These are phyloP conservation scores for Astrocystis sublimbata DNA, from an alignment of 495 filamentous ascomycete species.

Conservation along the genomic window DNA sequence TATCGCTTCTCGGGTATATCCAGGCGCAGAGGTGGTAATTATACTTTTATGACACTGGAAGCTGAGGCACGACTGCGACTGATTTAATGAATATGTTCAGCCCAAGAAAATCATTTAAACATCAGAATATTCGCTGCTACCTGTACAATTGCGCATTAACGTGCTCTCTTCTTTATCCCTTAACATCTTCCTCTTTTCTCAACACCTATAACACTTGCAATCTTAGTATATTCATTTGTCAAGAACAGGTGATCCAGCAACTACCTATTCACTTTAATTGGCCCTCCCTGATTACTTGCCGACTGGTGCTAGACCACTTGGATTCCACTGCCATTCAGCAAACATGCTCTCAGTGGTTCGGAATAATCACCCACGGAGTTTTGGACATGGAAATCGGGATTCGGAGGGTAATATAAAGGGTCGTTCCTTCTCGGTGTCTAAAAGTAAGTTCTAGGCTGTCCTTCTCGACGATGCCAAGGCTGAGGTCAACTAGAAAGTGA, in stretches of 20 bases:
- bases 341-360: neutral
- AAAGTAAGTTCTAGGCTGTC: neutral
- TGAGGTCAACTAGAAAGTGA: neutral
- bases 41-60: no score
- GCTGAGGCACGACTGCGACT: no score
- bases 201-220: neutral
- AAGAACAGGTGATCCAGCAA: neutral
- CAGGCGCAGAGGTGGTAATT: neutral
- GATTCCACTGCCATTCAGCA: neutral
- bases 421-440: neutral
- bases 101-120: no score
- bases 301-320: neutral
- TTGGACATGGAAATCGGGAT: neutral
- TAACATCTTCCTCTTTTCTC: no score
- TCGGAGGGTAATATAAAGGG: neutral
- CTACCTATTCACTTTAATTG: neutral
- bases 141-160: neutral
- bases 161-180: neutral
- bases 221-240: neutral
- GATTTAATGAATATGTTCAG: no score
- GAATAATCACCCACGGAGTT: neutral
- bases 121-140: neutral
- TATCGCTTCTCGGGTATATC: neutral
- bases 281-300: neutral
- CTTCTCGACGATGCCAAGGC: neutral